Evolutionary conservation across 2,329 filamentous ascomycete genomes (phyloP).

Genomic region (Neofusicoccum laricinum): DNA sequence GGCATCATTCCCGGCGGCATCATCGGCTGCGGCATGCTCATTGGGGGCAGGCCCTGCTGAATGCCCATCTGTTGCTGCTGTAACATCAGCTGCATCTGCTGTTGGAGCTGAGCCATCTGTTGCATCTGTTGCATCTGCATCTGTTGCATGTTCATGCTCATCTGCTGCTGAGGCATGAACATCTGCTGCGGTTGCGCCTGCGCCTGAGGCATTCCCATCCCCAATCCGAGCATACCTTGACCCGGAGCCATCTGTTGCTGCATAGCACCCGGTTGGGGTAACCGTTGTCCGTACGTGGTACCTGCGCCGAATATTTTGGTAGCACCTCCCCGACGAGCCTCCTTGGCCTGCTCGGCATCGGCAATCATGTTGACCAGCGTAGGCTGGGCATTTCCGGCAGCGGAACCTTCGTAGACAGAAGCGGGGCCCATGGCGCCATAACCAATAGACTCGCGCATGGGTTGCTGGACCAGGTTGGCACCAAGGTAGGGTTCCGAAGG

Average conservation of each 20-base stretch:
- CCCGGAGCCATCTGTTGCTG: background rate
- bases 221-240: constrained; percentile 17
- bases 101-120: constrained; percentile 19
- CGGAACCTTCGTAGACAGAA: constrained; percentile 33
- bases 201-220: constrained; percentile 2
- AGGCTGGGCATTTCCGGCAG: constrained; percentile 28
- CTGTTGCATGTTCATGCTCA: constrained; percentile 8
- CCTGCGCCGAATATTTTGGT: constrained; percentile 10
- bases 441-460: constrained; percentile 35
- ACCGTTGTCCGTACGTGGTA: constrained; percentile 1
- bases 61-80: constrained; percentile 69
- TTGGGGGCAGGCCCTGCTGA: constrained; percentile 24
- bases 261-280: constrained; percentile 6
- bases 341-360: constrained; percentile 35
- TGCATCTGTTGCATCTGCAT: constrained; percentile 20
- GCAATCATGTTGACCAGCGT: constrained; percentile 37
- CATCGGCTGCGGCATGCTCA: constrained; percentile 31
- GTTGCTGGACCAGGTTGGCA: constrained; percentile 31
- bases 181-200: constrained; percentile 10
- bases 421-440: constrained; percentile 23
- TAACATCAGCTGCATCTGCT: constrained; percentile 51
- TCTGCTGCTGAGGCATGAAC: constrained; percentile 8
- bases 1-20: constrained; percentile 45
- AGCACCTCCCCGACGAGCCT: constrained; percentile 17
- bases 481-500: constrained; percentile 29